Evolutionary conservation across 768 basidiomycete species (phyloP).

Genomic region (Boletus speciosus): DNA sequence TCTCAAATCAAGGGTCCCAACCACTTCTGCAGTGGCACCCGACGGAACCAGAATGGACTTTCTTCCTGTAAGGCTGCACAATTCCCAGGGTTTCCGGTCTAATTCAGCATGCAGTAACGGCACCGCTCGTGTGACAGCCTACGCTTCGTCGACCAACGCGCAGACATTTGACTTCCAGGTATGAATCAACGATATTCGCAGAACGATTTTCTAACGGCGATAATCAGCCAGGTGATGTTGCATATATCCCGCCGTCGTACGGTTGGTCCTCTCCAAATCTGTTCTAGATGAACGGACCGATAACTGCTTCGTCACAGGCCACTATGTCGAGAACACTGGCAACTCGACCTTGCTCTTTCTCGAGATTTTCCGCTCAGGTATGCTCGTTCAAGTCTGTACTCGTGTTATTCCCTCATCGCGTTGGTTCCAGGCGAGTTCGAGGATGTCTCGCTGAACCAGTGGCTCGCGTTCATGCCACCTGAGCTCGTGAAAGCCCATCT

Average conservation of each 20-base stretch:
- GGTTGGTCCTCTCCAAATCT: conserved; percentile 6
- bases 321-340: conserved; percentile 67
- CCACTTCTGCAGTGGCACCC: conserved; percentile 44
- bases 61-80: conserved; percentile 31
- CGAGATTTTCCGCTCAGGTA: conserved; percentile 59
- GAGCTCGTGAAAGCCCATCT: conserved; percentile 60
- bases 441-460: conserved; percentile 56
- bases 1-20: background rate
- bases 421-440: conserved; percentile 41
- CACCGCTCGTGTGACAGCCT: conserved; percentile 40
- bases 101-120: conserved; percentile 30
- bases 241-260: conserved; percentile 25
- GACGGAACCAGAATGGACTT: conserved; percentile 48
- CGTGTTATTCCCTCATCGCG: background rate
- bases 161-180: conserved; percentile 46
- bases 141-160: conserved; percentile 39
- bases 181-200: background rate
- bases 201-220: background rate
- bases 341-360: conserved; percentile 55
- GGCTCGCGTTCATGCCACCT: conserved; percentile 60
- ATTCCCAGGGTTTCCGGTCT: background rate
- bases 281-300: background rate
- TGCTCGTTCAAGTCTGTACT: background rate
- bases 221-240: conserved; percentile 29
- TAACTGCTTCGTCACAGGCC: conserved; percentile 36